A percentile compares a stretch with the other conserved stretches of the same genome.
Evolutionary conservation across 163 green algal species (phyloP).

Genomic region (Chlorella variabilis): DNA sequence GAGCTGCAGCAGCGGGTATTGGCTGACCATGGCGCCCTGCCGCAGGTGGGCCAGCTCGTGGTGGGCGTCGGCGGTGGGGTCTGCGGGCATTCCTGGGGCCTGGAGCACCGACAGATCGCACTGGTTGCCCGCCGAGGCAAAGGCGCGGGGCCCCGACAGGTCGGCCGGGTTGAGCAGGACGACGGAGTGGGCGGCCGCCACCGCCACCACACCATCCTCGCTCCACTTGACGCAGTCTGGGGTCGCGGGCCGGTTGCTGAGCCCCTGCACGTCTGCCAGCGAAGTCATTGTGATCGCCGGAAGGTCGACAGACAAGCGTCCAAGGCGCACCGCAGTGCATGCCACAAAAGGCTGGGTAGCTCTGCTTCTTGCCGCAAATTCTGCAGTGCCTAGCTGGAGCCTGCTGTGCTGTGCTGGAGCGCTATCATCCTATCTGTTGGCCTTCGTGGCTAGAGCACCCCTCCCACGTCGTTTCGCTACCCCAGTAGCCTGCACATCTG

Average conservation of each 20-base stretch:
- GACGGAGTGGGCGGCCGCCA: conserved; percentile 43
- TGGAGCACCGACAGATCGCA: background rate
- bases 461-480: too few species aligned
- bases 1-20: conserved; percentile 33
- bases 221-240: conserved; percentile 58
- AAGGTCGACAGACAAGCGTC: background rate
- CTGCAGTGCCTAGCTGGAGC: too few species aligned
- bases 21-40: conserved; percentile 11
- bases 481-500: too few species aligned
- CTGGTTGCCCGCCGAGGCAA: conserved; percentile 7
- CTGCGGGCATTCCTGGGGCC: conserved; percentile 28
- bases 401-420: too few species aligned
- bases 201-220: conserved; percentile 62
- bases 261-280: conserved; percentile 4
- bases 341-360: too few species aligned
- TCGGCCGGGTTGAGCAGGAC: conserved; percentile 50
- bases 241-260: background rate
- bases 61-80: conserved; percentile 21
- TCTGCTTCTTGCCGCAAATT: too few species aligned
- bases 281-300: too few species aligned
- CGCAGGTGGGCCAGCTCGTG: conserved; percentile 44
- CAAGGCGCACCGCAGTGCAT: too few species aligned
- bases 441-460: too few species aligned
- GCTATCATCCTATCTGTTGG: too few species aligned
- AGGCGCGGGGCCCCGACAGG: conserved; percentile 50